Percentiles rank a stretch among this genome's conserved stretches.
Conservation (phyloP, 768 basidiomycete genomes). For the Auricularia cornea region DNA sequence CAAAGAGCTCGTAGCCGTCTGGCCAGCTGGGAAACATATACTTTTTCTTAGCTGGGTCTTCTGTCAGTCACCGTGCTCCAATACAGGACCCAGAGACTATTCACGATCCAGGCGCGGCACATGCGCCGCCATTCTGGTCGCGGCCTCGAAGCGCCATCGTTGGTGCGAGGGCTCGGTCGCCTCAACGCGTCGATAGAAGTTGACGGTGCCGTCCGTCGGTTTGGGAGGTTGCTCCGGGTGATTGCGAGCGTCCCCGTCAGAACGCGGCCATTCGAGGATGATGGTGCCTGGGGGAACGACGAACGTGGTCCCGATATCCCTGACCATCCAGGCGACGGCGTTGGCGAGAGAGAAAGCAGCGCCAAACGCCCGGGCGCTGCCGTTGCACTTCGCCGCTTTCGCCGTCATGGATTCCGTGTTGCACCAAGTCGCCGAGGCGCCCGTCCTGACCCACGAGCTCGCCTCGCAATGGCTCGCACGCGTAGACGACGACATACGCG, state of each 20-base stretch:
- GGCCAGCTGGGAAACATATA: constrained; percentile 65
- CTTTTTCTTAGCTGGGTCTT: constrained; percentile 9
- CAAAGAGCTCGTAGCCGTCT: constrained; percentile 57
- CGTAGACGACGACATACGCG: background rate
- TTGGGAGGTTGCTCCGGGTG: constrained; percentile 42
- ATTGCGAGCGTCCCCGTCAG: constrained; percentile 52
- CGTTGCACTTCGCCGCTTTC: background rate
- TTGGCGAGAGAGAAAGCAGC: background rate
- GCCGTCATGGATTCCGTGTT: background rate
- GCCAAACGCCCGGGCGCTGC: background rate
- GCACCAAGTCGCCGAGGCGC: background rate
- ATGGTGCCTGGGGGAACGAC: background rate
- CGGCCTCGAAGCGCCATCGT: constrained; percentile 48
- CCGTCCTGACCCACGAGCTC: background rate
- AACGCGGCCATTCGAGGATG: constrained; percentile 45
- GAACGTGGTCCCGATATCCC: background rate
- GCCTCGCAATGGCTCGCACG: background rate
- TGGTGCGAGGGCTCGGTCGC: constrained; percentile 43
- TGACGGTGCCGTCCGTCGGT: constrained; percentile 62
- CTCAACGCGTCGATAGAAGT: constrained; percentile 53
- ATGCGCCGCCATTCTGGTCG: constrained; percentile 37
- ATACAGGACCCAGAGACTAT: constrained; percentile 17
- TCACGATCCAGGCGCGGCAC: constrained; percentile 29
- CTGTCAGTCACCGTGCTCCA: constrained; percentile 20
- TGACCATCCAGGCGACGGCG: too few relatives aligned